These are phyloP conservation scores for Candida pseudoviswanathii DNA, from an alignment of 1,139 yeast species.

Conservation along the genomic window DNA sequence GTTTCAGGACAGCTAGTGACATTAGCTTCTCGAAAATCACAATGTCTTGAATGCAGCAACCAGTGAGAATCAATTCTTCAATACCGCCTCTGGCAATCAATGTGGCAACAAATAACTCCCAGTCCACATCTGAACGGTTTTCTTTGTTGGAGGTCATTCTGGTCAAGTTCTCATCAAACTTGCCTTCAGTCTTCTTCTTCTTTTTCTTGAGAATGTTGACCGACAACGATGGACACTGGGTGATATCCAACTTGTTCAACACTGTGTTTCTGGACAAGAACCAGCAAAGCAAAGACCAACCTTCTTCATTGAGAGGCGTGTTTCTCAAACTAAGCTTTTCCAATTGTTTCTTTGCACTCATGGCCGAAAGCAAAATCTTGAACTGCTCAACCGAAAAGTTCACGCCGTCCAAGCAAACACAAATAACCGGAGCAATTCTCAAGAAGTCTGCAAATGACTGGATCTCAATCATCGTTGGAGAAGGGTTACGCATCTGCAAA, in stretches of 20 bases:
- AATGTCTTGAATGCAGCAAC: slow-evolving; percentile 65
- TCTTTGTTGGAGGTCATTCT: slow-evolving; percentile 63
- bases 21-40: slow-evolving; percentile 59
- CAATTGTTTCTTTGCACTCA: slow-evolving; percentile 59
- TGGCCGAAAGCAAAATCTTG: slow-evolving; percentile 59
- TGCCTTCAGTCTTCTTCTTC: slow-evolving; percentile 21
- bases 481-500: slow-evolving; percentile 67
- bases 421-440: slow-evolving; percentile 70
- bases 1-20: slow-evolving; percentile 52
- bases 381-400: slow-evolving; percentile 64
- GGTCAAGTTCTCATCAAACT: slow-evolving; percentile 31
- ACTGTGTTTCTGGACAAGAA: slow-evolving; percentile 64
- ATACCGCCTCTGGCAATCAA: slow-evolving; percentile 69
- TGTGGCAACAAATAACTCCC: slow-evolving; percentile 72
- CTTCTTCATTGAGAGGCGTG: slow-evolving; percentile 65
- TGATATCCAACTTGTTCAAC: slow-evolving; percentile 60
- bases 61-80: slow-evolving; percentile 71
- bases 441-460: slow-evolving; percentile 75
- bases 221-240: slow-evolving; percentile 67
- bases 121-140: slow-evolving; percentile 72
- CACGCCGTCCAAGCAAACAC: slow-evolving; percentile 73
- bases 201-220: slow-evolving; percentile 56
- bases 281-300: slow-evolving; percentile 74
- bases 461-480: slow-evolving; percentile 73
- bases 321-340: slow-evolving; percentile 72